These are phyloP conservation scores for Fragilariopsis cylindrus DNA, from an alignment of 108 stramenopile species.

Conservation along the genomic window DNA sequence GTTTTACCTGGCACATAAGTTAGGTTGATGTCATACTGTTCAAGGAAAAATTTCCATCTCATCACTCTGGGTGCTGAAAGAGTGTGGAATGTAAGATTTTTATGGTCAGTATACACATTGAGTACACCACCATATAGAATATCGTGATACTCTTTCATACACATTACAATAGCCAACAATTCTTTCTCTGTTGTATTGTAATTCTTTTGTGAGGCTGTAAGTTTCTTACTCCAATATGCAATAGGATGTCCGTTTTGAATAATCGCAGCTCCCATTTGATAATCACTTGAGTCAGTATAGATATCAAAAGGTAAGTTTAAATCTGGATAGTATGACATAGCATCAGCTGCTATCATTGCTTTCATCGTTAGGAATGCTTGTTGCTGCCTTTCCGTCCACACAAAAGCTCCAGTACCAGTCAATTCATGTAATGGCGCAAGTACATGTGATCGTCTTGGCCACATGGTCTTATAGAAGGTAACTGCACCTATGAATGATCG, in stretches of 20 bases:
- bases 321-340: conserved; percentile 36
- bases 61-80: conserved; percentile 34
- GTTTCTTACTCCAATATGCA: no score
- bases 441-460: no score
- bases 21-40: conserved; percentile 8
- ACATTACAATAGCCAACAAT: no score
- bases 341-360: conserved; percentile 16
- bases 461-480: no score
- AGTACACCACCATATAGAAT: conserved; percentile 36
- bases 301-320: conserved; percentile 39
- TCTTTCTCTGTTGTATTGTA: no score
- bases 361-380: conserved; percentile 19
- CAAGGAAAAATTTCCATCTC: conserved; percentile 50
- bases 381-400: no score
- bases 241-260: conserved; percentile 29
- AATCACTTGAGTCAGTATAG: conserved; percentile 46
- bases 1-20: conserved; percentile 36
- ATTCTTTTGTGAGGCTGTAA: no score
- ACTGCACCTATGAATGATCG: no score
- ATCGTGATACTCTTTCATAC: neutral
- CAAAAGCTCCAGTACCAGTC: no score
- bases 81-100: conserved; percentile 39
- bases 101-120: conserved; percentile 45
- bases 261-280: conserved; percentile 46
- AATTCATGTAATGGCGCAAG: no score